A percentile compares a stretch with the other conserved stretches of the same genome.
phyloP scores from a whole-genome alignment of 768 basidiomycete genomes.

The Leucosporidium scottii region DNA sequence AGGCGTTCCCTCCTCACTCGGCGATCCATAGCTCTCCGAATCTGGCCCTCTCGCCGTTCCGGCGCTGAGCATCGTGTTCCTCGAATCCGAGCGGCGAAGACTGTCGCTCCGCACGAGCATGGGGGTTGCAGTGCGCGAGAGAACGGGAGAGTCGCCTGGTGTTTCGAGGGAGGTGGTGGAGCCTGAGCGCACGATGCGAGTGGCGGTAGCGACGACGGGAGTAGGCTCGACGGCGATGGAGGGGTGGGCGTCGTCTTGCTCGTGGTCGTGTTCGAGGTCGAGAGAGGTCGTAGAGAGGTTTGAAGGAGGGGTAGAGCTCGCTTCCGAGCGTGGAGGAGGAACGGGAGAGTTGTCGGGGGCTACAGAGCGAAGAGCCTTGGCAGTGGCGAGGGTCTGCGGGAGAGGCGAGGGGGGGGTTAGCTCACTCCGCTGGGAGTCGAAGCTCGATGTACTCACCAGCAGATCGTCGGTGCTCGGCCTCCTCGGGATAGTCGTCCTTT shows the following conservation, averaged over 20 bases:
- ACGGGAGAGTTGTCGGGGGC: conserved; percentile 8
- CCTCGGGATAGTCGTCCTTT: conserved; percentile 6
- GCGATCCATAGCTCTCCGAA: too few species aligned
- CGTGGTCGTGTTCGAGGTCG: not conserved
- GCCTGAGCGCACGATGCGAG: conserved; percentile 12
- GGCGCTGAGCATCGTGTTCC: not conserved
- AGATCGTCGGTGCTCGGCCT: conserved; percentile 30
- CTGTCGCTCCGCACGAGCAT: not conserved
- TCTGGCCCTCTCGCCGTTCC: too few species aligned
- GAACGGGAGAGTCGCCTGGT: not conserved
- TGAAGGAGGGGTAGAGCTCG: not conserved
- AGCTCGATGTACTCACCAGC: conserved; percentile 10
- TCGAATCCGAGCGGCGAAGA: not conserved
- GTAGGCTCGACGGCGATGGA: not conserved
- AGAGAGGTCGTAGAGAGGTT: not conserved
- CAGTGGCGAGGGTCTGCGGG: conserved; percentile 18
- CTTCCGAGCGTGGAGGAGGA: not conserved
- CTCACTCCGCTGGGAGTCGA: rapidly evolving
- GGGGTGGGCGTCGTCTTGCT: not conserved
- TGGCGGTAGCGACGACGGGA: conserved; percentile 10
- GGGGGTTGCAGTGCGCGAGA: not conserved
- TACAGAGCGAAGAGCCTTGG: conserved; percentile 18
- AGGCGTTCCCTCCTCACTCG: not conserved
- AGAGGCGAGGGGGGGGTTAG: not conserved
- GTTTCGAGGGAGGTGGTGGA: conserved; percentile 1